Evolutionary conservation across 768 basidiomycete genomes (phyloP).

Genomic region (Psilocybe azurescens): DNA sequence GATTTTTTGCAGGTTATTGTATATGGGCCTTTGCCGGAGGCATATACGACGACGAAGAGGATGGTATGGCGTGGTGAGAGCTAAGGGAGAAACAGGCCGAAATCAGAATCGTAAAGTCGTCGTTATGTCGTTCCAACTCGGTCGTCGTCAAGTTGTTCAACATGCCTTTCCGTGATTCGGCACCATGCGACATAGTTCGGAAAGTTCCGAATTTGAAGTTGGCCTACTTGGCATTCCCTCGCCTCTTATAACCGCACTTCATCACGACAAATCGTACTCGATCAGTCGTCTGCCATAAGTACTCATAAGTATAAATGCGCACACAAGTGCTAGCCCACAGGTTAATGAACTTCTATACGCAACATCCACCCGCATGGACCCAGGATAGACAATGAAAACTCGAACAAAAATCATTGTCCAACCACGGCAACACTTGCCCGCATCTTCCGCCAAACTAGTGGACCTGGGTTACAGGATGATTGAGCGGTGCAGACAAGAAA

Average conservation of each 20-base stretch:
- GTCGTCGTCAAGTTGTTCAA: conserved; percentile 20
- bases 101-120: conserved; percentile 18
- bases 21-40: conserved; percentile 9
- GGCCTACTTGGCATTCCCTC: background rate
- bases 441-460: background rate
- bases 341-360: too few species aligned
- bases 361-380: too few species aligned
- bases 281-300: too few species aligned
- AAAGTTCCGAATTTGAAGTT: background rate
- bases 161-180: background rate
- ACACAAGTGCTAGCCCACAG: too few species aligned
- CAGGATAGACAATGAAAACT: background rate
- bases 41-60: conserved; percentile 5
- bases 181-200: background rate
- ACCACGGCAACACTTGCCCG: background rate
- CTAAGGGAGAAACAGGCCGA: conserved; percentile 8
- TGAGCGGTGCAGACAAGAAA: too few species aligned
- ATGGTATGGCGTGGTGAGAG: background rate
- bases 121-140: conserved; percentile 16
- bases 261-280: too few species aligned
- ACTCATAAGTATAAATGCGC: too few species aligned
- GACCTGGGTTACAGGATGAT: too few species aligned
- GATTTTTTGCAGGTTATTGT: conserved; percentile 13
- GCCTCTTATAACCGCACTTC: too few species aligned
- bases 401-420: background rate